Evolutionary conservation across 1,284 basidiomycete species (phyloP), one percentile per base, ranked within the genome.

Genomic region (Ganoderma resinaceum): DNA sequence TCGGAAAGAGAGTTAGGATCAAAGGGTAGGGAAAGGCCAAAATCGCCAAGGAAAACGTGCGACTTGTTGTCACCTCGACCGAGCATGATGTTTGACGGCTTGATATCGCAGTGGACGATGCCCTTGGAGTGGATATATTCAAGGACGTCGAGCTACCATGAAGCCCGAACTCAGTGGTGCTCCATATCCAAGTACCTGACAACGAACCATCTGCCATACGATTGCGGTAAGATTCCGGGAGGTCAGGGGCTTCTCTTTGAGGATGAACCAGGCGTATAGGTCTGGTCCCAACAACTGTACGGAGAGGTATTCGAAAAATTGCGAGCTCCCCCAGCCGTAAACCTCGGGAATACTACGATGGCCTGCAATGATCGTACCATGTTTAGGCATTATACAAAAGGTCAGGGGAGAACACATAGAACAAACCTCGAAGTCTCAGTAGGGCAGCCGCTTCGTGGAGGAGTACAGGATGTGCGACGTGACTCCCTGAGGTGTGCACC

Each of bases 41-140:
- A 49, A 11, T 49, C 46, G 46, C 11, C 46, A 23, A 49, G 46
- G 46, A 49, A 49, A n/a, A 49, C 23, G 23, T 26, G 46, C 46
- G 23, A 23, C 23, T 49, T 23, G n/a, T 12, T 49, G 43, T 9
- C 46, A 23, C 46, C 46, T 26, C n/a, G n/a, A 9, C 46, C 46
- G 46, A 49, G 46, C n/a, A n/a, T n/a, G 29, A 14, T 61, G 40
- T 20, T 29, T 11, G 31, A 23, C 18, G 26, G 38, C 61, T 26
- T 43, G 31, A 29, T 35, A 31, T 49, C 61, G 61, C 61, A 62
- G 61, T 31, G 42, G 18, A 62, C 35, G n/a, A 62, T 31, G 31
- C 61, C 61, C 6, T 26, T 7, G 26, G 16, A 57, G 38, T 53
- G 40, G 29, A 49, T 9, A 26, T 49, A n/a, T 20, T 49, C 46